These are phyloP conservation scores for Rhizopus arrhizus DNA, from an alignment of 371 early-diverging fungal genomes.

Conservation along the genomic window DNA sequence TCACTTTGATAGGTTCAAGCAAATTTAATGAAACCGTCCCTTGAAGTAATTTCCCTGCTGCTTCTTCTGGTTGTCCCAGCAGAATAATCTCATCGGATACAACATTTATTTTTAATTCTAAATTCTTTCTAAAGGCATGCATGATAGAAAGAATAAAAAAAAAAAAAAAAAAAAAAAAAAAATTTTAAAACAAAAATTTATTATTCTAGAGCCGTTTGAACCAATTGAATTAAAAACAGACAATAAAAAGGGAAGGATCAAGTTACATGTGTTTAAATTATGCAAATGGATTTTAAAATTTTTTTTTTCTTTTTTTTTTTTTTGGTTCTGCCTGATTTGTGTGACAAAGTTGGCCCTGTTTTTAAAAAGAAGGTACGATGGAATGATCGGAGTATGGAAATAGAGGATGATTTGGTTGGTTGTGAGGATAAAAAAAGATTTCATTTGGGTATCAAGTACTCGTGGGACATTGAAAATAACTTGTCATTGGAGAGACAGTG, in stretches of 20 bases:
- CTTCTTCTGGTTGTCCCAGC: constrained; percentile 27
- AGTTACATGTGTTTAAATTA: neutral
- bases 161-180: neutral
- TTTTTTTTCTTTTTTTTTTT: neutral
- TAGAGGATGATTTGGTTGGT: neutral
- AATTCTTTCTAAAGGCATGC: constrained; percentile 25
- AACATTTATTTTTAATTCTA: constrained; percentile 31
- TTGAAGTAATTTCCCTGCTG: constrained; percentile 31
- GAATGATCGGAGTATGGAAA: too few species aligned
- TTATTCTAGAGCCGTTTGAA: neutral
- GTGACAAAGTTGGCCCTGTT: too few species aligned
- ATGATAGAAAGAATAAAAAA: constrained; percentile 1
- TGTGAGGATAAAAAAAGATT: neutral
- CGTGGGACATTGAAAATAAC: constrained; percentile 32
- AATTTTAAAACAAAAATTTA: neutral
- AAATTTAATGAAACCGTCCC: constrained; percentile 25
- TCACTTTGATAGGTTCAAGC: constrained; percentile 31
- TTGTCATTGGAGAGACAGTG: constrained; percentile 19
- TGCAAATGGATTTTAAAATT: neutral
- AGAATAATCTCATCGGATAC: constrained; percentile 25
- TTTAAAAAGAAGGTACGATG: neutral
- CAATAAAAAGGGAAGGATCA: neutral
- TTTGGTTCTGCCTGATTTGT: too few species aligned
- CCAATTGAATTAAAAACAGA: neutral
- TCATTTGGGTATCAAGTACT: neutral